phyloP scores from a whole-genome alignment of 225 moss, liverwort and hornwort species.

The Marchantia polymorpha region DNA sequence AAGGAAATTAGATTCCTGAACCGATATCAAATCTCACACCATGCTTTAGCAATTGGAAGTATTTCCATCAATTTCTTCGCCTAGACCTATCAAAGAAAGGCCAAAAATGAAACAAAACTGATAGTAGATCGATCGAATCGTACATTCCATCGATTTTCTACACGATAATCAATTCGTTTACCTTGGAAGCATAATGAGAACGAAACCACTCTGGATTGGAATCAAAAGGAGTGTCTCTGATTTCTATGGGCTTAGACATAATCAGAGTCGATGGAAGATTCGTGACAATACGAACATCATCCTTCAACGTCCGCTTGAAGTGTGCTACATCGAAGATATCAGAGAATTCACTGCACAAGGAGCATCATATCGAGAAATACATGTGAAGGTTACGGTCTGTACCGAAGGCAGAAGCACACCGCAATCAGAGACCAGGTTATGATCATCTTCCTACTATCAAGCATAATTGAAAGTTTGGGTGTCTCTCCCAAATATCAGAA shows the following conservation, averaged over 20 bases:
- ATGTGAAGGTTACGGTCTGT: background rate
- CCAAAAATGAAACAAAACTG: too few species aligned
- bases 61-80: too few species aligned
- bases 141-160: too few species aligned
- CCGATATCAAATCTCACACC: too few species aligned
- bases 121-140: too few species aligned
- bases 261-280: constrained; percentile 55
- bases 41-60: too few species aligned
- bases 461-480: background rate
- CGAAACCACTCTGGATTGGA: constrained; percentile 66
- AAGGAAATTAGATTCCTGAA: too few species aligned
- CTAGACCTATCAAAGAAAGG: too few species aligned
- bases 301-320: constrained; percentile 53
- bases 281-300: constrained; percentile 56
- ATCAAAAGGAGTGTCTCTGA: constrained; percentile 47
- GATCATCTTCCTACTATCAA: background rate
- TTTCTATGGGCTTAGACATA: constrained; percentile 49
- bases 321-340: constrained; percentile 38
- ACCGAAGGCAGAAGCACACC: background rate
- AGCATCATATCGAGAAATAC: background rate
- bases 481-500: background rate
- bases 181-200: constrained; percentile 52
- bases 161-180: constrained; percentile 3
- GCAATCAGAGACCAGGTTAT: too few species aligned
- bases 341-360: constrained; percentile 54